Evolutionary conservation across 352 stramenopile species (phyloP), one percentile per base, ranked within the genome.

Genomic region (Globisporangium spinosum): DNA sequence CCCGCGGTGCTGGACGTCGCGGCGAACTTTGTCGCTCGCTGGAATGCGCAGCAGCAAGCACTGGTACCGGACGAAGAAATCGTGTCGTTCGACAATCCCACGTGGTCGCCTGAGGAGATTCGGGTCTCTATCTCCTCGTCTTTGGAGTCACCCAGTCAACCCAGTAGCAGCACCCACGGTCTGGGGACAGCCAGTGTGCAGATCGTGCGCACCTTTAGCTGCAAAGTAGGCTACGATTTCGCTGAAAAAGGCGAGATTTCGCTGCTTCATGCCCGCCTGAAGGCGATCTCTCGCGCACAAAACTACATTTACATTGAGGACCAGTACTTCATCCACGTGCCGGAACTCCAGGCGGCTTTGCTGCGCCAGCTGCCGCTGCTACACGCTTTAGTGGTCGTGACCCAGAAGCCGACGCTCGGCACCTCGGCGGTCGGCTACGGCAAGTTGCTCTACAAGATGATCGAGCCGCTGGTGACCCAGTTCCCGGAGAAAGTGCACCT

Each of bases 241-340:
- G 77, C 74, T 9, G 72, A 64, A 2, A 47, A 65, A 4, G 77
- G 77, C 20, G 77, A 83, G 58, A 60, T 74, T 0, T 81, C 77
- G 25, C 68, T 81, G 47, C 53, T 82, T 0, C 61, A 77, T 22
- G 61, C 62, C 7, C 70, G 72, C 0, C 53, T 82, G 49, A 81
- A 83, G 25, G 77, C 77, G 12, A 79, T 83, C 53, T 65, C 62
- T 1, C 45, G 67, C 20, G 77, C 77, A 1, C 68, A 72, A 27
- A 80, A 83, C 56, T 83, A 70, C 58, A 76, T 83, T 17, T 81
- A 78, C 61, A 64, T 83, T 15, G 77, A 83, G 51, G 77, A 83
- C 55, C 77, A 83, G 68, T 83, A 83, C 60, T 83, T 83, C 63
- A 70, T 83, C 65, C n/a, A 78, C 38, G 70, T 83, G 1, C 71